A percentile compares a stretch with the other conserved stretches of the same genome.
Conservation (phyloP, 2,329 filamentous ascomycete species). For the Colletotrichum filicis region DNA sequence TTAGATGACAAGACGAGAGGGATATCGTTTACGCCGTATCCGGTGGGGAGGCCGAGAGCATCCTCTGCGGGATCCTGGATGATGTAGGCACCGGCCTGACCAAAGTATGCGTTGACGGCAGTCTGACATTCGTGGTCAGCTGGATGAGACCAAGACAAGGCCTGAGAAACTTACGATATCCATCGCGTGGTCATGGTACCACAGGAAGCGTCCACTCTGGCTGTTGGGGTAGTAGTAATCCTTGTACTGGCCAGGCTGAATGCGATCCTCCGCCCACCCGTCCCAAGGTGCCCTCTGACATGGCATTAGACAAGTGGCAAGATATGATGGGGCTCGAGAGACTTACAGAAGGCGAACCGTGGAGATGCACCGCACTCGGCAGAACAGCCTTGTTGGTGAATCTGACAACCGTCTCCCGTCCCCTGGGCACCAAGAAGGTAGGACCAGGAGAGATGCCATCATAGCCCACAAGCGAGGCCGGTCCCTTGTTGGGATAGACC, state of each 20-base stretch:
- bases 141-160: neutral
- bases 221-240: constrained; percentile 72
- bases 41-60: constrained; percentile 57
- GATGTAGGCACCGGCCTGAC: constrained; percentile 67
- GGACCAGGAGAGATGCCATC: constrained; percentile 66
- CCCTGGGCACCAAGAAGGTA: constrained; percentile 59
- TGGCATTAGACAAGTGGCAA: constrained; percentile 4
- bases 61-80: constrained; percentile 61
- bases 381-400: constrained; percentile 60
- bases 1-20: constrained; percentile 61
- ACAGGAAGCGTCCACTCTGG: constrained; percentile 63
- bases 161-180: constrained; percentile 40
- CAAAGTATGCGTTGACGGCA: constrained; percentile 65
- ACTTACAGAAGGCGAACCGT: constrained; percentile 58
- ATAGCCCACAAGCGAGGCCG: constrained; percentile 55
- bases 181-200: constrained; percentile 65
- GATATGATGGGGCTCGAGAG: neutral
- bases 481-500: constrained; percentile 48
- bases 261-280: constrained; percentile 66
- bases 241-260: constrained; percentile 63
- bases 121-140: constrained; percentile 45
- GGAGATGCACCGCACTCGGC: constrained; percentile 62
- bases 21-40: constrained; percentile 63
- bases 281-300: constrained; percentile 48
- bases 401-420: constrained; percentile 63